phyloP scores from a whole-genome alignment of 2,329 filamentous ascomycete genomes.

The Talaromyces sp. region DNA sequence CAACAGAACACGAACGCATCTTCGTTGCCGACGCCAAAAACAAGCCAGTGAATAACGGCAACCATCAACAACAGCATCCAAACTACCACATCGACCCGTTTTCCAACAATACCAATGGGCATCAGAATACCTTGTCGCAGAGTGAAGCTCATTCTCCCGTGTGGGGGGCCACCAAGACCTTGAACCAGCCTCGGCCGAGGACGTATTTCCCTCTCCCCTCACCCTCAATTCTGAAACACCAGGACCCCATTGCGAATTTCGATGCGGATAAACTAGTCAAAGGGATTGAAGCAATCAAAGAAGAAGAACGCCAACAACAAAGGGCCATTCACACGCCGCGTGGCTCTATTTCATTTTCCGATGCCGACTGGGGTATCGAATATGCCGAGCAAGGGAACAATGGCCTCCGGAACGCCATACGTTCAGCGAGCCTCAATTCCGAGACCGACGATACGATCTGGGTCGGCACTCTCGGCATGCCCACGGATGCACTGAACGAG shows the following conservation, averaged over 20 bases:
- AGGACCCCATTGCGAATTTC: slow-evolving; percentile 31
- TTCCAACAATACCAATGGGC: slow-evolving; percentile 19
- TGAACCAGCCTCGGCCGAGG: slow-evolving; percentile 73
- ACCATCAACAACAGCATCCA: neutral
- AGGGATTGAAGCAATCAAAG: slow-evolving; percentile 15
- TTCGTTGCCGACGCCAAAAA: slow-evolving; percentile 25
- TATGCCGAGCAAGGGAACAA: slow-evolving; percentile 88
- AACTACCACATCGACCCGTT: slow-evolving; percentile 23
- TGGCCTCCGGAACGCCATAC: slow-evolving; percentile 80
- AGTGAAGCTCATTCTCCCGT: slow-evolving; percentile 69
- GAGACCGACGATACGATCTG: slow-evolving; percentile 71
- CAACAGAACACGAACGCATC: slow-evolving; percentile 37
- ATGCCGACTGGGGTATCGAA: slow-evolving; percentile 76
- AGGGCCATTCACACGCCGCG: slow-evolving; percentile 44
- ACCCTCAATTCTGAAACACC: slow-evolving; percentile 66
- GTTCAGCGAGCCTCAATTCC: slow-evolving; percentile 66
- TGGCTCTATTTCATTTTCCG: slow-evolving; percentile 52
- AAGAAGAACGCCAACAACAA: slow-evolving; percentile 18
- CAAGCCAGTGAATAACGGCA: slow-evolving; percentile 13
- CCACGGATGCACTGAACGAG: slow-evolving; percentile 74
- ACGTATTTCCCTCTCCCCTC: slow-evolving; percentile 65
- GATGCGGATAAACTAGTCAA: slow-evolving; percentile 11
- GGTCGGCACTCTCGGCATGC: slow-evolving; percentile 90
- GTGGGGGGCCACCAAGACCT: slow-evolving; percentile 62
- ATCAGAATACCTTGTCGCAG: slow-evolving; percentile 54